phyloP scores from a whole-genome alignment of 2,329 filamentous ascomycete genomes.

The Paracoccidioides lutzii region DNA sequence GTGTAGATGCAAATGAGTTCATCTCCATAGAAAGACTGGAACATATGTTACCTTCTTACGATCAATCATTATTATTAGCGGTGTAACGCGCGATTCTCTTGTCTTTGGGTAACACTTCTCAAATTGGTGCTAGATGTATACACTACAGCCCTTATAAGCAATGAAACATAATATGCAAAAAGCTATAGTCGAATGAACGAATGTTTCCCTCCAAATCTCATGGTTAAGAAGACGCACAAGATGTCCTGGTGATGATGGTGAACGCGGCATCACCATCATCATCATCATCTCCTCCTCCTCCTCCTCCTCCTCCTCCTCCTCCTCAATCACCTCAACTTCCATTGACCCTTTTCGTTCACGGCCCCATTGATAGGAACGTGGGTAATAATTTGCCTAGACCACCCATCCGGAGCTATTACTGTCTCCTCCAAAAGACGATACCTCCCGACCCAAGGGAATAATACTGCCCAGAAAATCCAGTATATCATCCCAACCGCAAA shows the following conservation, averaged over 20 bases:
- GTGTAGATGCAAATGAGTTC: slow-evolving; percentile 22
- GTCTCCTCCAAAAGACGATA: slow-evolving; percentile 46
- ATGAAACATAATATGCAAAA: neutral
- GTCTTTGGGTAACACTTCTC: neutral
- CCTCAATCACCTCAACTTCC: neutral
- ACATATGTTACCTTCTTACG: neutral
- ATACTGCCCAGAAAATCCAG: slow-evolving; percentile 39
- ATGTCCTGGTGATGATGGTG: neutral
- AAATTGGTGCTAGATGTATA: neutral
- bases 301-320: neutral
- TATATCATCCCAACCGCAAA: slow-evolving; percentile 40
- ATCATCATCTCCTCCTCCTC: neutral
- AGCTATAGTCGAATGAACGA: neutral
- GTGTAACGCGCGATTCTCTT: neutral
- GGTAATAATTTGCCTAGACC: slow-evolving; percentile 46
- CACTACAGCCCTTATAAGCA: neutral
- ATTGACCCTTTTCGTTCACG: neutral
- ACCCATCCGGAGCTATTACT: slow-evolving; percentile 47
- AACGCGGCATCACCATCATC: neutral
- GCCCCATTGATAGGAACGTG: slow-evolving; percentile 24
- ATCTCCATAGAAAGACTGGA: slow-evolving; percentile 30
- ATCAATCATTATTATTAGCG: neutral
- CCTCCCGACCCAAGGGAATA: slow-evolving; percentile 31
- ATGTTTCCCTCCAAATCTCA: neutral
- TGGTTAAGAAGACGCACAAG: neutral